Base-by-base conservation (phyloP, 495 filamentous ascomycete species). In the Hyaloscypha finlandica region DNA sequence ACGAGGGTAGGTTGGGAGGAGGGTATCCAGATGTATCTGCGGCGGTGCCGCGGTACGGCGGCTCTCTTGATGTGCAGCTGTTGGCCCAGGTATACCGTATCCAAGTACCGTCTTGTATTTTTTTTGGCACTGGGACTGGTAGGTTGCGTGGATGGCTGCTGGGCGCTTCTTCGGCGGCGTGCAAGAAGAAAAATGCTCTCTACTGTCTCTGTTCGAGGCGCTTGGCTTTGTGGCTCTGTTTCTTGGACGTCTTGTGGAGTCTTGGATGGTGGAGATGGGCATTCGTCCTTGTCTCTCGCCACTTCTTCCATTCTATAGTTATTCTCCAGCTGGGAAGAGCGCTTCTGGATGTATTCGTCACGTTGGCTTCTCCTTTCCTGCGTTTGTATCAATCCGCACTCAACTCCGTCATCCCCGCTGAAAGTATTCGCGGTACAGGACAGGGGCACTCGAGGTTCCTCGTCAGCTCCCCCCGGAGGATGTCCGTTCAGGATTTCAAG, bases 201-300 rank as follows among this genome's bases (percentile, higher is more conserved):
- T 30, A 14, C 19, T 53, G n/a, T 53, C 25, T 14, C 6, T 6
- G 51, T 20, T 58, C 1, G 55, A 29, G 25, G 55, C 55, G 29
- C 55, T 58, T 58, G 56, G 56, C 56, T 35, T 59, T 35, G 56
- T 59, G 56, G 56, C 56, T 32, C 32, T 59, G 56, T 59, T 4
- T 48, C 42, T 14, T 48, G 42, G 42, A 11, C 11, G 9, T 48
- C 11, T 59, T 35, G 25, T 37, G 32, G 56, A 59, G 11, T 37
- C 56, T 12, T 37, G 12, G 8, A 32, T 37, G 32, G 56, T 59
- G 56, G 56, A 59, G n/a, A 59, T 37, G 25, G 22, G 42, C 42
- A 48, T 48, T 48, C 42, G 42, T 48, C 3, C 42, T 48, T 3
- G 42, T 48, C 16, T 48, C 11, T 48, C 22, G 51, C 16, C 51